phyloP scores from a whole-genome alignment of 73 alveolate genomes.

The Paramecium sonneborni region DNA sequence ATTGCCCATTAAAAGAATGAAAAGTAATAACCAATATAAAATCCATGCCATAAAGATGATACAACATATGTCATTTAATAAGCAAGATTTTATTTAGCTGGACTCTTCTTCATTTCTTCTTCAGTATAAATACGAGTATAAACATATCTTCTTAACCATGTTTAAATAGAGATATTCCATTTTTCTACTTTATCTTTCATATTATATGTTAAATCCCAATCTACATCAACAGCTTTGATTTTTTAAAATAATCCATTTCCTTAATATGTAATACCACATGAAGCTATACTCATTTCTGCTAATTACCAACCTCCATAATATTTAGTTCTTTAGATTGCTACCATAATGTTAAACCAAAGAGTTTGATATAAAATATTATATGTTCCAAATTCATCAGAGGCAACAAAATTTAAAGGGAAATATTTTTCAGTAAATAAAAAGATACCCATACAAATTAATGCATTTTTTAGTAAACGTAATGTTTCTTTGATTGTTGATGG shows the following conservation, averaged over 20 bases:
- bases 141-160: conserved; percentile 91
- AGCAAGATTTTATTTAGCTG: conserved; percentile 63
- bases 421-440: conserved; percentile 64
- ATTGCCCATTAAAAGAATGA: conserved; percentile 79
- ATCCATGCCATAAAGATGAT: conserved; percentile 99
- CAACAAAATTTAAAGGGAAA: conserved; percentile 72
- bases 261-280: conserved; percentile 75
- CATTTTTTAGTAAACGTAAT: conserved; percentile 68
- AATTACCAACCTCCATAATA: conserved; percentile 71
- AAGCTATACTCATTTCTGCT: conserved; percentile 58
- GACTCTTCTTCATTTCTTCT: conserved; percentile 63
- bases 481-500: conserved; percentile 74
- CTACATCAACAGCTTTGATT: too few species aligned
- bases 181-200: conserved; percentile 73
- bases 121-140: conserved; percentile 73
- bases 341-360: conserved; percentile 75
- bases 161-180: conserved; percentile 89
- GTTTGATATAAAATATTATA: conserved; percentile 47
- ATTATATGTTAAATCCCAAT: conserved; percentile 51
- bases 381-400: conserved; percentile 77
- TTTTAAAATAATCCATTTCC: conserved; percentile 71
- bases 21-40: conserved; percentile 90
- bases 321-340: conserved; percentile 66
- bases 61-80: conserved; percentile 77
- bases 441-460: conserved; percentile 69